Base-by-base conservation (phyloP, 148 eudicot species). In the Camellia japonica region DNA sequence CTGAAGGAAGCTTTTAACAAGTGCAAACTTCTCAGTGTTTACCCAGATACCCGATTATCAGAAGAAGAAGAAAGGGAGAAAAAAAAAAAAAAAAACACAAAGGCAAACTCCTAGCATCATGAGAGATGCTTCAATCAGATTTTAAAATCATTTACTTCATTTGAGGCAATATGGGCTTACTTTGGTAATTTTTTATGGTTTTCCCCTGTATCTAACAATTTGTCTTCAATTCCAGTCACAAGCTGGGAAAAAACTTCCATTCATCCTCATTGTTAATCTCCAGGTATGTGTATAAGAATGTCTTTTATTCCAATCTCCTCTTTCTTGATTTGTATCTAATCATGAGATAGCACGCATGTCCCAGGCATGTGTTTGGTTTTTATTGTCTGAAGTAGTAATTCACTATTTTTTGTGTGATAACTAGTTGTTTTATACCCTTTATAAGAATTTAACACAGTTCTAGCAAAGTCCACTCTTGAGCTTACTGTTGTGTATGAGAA, bases 221-320 rank as follows among this genome's bases (percentile, higher is more conserved):
- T 46, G 73, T 69, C 54, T 82, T 82, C 66, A 58, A 76, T 88
- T 83, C 69, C 97, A 97, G 99, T 88, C 97, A 75, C 94, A 91
- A 83, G 95, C 91, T 70, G 99, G 99, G 74, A 92, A 81, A 83
- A 91, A 82, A 76, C 91, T 94, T 70, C 99, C 98, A n/a, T 97
- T 97, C 84, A 78, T 94, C 85, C 90, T 97, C 71, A 80, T 94
- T 61, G 78, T 97, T 71, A 97, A 97, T 85, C 98, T 97, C 79
- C 88, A 91, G 98, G 99, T 97, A 83, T 18, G 85, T 18, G 85
- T 11, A 8, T 61, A 65, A 16, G 15, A 67, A 49, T 23, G 18
- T 30, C 20, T 23, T 58, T 62, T 69, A 15, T 30, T 30, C 38
- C 38, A 52, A 68, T 69, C 56, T 20, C 23, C 70, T 55, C 11